Base-by-base conservation (phyloP, 2,329 filamentous ascomycete species). In the Nothophaeocryptopus gaeumannii region DNA sequence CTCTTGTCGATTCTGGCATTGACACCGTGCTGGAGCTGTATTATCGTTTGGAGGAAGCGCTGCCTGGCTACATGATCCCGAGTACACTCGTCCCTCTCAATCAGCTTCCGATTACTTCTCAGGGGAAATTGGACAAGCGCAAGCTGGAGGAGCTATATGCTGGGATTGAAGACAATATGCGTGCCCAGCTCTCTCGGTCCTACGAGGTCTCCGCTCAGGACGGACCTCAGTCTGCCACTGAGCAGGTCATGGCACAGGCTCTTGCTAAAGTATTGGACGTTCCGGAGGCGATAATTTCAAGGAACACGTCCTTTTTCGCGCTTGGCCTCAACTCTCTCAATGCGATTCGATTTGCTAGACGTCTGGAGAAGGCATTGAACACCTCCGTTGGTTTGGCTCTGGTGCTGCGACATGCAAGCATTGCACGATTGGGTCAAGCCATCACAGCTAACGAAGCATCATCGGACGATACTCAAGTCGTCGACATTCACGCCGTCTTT, bases 21-120 rank as follows among this genome's bases (percentile, higher is more conserved):
- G 29, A 47, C 12, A 33, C 54, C 14, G 40, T 59, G 14, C 15
- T 48, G n/a, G 29, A 50, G 11, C 66, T 93, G 0, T 85, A 82
- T 51, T 70, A 76, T 2, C 65, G 68, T 0, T 66, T 95, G 0
- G 68, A 73, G 36, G 71, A 76, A 3, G 71, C 72, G 0, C 70
- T 96, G 1, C 85, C 89, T 0, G 62, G 69, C 0, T 95, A 95
- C 66, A 93, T 93, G 88, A 70, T 95, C 1, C 91, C 91, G 0
- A 82, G 82, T 0, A 80, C 83, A 51, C 69, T 95, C 2, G 72
- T 96, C 5, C 86, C 87, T 0, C 74, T 96, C 5, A 79, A 81
- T 0, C 63, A 67, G 0, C 74, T 96, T 36, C 89, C 90, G 0
- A 77, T 85, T 59, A 95, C 86, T 0, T 65, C 79, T 0, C 87